Evolutionary conservation across 1,139 yeast genomes (phyloP).

Genomic region (Kodamaea ohmeri): DNA sequence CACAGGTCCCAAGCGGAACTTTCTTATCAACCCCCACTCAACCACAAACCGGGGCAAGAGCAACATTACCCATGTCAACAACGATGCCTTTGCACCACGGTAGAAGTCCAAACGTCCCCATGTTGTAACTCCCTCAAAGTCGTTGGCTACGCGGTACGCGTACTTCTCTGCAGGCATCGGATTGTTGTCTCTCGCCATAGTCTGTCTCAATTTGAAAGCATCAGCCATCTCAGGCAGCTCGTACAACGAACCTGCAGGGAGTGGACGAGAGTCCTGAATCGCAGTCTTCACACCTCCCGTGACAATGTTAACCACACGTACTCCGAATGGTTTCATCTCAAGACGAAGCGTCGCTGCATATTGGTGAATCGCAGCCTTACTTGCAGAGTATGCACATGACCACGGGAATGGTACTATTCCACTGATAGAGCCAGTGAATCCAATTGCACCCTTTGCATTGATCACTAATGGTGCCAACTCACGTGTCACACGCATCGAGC

Average conservation of each 20-base stretch:
- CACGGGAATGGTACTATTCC: slow-evolving; percentile 71
- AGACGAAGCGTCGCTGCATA: slow-evolving; percentile 61
- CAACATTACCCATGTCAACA: slow-evolving; percentile 5
- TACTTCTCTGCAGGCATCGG: slow-evolving; percentile 61
- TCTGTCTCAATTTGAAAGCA: slow-evolving; percentile 51
- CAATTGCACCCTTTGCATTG: slow-evolving; percentile 66
- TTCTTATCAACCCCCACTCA: slow-evolving; percentile 6
- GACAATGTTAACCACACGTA: slow-evolving; percentile 64
- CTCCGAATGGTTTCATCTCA: slow-evolving; percentile 73
- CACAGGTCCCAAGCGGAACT: slow-evolving; percentile 7
- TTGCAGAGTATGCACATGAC: slow-evolving; percentile 63
- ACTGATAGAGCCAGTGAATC: slow-evolving; percentile 73
- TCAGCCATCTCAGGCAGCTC: slow-evolving; percentile 47
- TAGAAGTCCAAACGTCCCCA: slow-evolving; percentile 7
- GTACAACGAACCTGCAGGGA: slow-evolving; percentile 57
- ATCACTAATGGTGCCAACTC: slow-evolving; percentile 59
- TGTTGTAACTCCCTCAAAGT: slow-evolving; percentile 28
- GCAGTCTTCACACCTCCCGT: slow-evolving; percentile 67
- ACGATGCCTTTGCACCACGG: slow-evolving; percentile 10
- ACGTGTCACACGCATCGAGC: slow-evolving; percentile 61
- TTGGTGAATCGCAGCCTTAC: slow-evolving; percentile 76
- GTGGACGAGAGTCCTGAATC: slow-evolving; percentile 49
- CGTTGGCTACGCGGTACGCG: slow-evolving; percentile 54
- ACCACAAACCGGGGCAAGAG: slow-evolving; percentile 6
- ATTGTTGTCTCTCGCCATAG: slow-evolving; percentile 41